Percentiles rank a stretch among this genome's conserved stretches.
These are phyloP conservation scores for Heterobasidion annosum DNA, from an alignment of 1,284 basidiomycete species.

Conservation along the genomic window DNA sequence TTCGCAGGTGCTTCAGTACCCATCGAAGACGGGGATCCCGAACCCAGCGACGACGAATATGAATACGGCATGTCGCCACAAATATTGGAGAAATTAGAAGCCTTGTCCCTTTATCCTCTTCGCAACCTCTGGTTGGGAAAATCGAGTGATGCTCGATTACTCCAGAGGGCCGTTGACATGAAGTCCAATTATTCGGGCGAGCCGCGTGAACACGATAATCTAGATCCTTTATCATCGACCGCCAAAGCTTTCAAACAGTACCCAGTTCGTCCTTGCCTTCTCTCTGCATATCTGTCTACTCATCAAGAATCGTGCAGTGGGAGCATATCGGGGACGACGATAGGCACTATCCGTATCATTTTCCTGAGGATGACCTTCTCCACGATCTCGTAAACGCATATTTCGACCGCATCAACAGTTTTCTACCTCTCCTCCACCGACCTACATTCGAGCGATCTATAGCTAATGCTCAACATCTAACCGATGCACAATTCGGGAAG, in stretches of 20 bases:
- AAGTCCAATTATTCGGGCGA: conserved; percentile 47
- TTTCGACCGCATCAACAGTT: background rate
- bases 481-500: background rate
- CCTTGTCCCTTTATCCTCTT: conserved; percentile 22
- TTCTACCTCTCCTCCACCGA: background rate
- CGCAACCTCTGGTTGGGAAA: conserved; percentile 61
- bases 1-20: background rate
- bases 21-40: background rate
- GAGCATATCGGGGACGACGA: conserved; percentile 29
- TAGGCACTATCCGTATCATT: background rate
- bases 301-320: conserved; percentile 8
- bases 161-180: conserved; percentile 57
- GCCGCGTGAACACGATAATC: conserved; percentile 8
- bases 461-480: background rate
- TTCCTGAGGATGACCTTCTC: background rate
- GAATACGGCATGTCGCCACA: background rate
- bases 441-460: background rate
- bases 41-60: background rate
- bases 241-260: background rate
- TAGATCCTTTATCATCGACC: conserved; percentile 8
- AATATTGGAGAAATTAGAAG: conserved; percentile 21
- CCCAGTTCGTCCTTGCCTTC: conserved; percentile 8
- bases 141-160: conserved; percentile 58
- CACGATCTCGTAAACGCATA: background rate
- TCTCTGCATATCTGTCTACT: background rate